These are phyloP conservation scores for Strobilomyces confusus DNA, from an alignment of 768 basidiomycete genomes.

Conservation along the genomic window DNA sequence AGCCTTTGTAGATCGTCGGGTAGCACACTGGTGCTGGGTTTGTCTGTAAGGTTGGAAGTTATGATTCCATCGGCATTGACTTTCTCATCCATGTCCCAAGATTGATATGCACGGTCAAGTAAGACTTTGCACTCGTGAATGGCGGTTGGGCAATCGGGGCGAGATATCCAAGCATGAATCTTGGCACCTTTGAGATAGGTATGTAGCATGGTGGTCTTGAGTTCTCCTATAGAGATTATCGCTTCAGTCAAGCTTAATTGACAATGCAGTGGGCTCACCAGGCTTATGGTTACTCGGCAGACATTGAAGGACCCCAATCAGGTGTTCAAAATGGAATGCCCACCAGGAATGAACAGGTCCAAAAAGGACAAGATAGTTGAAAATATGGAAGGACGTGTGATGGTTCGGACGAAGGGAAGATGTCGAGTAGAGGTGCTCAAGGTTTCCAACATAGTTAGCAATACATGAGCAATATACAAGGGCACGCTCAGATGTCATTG, in stretches of 20 bases:
- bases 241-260: no score
- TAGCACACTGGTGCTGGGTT: no score
- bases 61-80: neutral
- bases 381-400: slow-evolving; percentile 31
- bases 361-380: slow-evolving; percentile 32
- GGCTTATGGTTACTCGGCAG: slow-evolving; percentile 22
- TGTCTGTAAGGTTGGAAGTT: no score
- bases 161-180: slow-evolving; percentile 14
- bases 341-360: slow-evolving; percentile 36
- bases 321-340: slow-evolving; percentile 20
- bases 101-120: slow-evolving; percentile 9
- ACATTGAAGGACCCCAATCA: slow-evolving; percentile 22
- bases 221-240: slow-evolving; percentile 1
- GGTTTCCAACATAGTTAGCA: slow-evolving; percentile 18
- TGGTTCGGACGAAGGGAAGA: slow-evolving; percentile 21
- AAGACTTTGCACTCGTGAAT: slow-evolving; percentile 17
- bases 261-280: slow-evolving; percentile 1
- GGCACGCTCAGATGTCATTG: slow-evolving; percentile 1
- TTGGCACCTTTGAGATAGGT: slow-evolving; percentile 14
- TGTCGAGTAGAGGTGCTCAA: slow-evolving; percentile 17
- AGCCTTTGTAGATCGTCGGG: neutral
- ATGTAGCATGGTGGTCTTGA: slow-evolving; percentile 9
- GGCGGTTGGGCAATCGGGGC: slow-evolving; percentile 13
- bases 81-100: neutral
- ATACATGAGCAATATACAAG: slow-evolving; percentile 15